Base-by-base conservation (phyloP, 2,329 filamentous ascomycete species). In the Pseudogymnoascus sp. region DNA sequence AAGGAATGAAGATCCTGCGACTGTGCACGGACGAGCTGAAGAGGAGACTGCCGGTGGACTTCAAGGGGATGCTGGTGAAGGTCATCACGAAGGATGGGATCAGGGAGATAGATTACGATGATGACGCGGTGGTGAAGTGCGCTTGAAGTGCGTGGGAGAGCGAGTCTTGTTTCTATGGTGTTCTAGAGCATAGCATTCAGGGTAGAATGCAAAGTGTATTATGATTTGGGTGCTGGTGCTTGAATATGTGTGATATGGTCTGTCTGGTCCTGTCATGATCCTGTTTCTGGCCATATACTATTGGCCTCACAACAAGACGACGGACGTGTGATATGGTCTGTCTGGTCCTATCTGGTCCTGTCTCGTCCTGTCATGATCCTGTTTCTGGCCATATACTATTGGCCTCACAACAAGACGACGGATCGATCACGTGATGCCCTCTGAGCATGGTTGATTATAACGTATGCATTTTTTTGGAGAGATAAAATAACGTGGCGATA, bases 1-100 rank as follows among this genome's bases (percentile, higher is more conserved):
- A 96, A 76, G 94, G 94, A 63, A 84, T 96, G 78, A 94, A 96
- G 81, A 86, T 99, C 66, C 80, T 99, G 72, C 88, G 85, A 71
- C 89, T 97, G 87, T 99, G 94, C 80, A 94, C 91, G 69, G 92
- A 97, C 75, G 94, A 99, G 81, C 80, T 99, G 74, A 96, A 97
- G 85, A 87, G 94, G 75, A 86, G 95, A 77, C 84, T 99, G 81
- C 94, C 94, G 64, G 92, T 99, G 74, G 94, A 99, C 76, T 99
- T 97, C 84, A 99, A 99, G 83, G 94, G 94, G 39, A 90, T 96
- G 87, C 73, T 83, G 61, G 92, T 99, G 71, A 97, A 97, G 83
- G 89, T 92, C 37, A 86, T 99, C 71, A 96, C 92, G 66, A 96
- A 95, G 79, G 91, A 97, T 70, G 94, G 95, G 10, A 88, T 99